These are phyloP conservation scores for Detonula confervacea DNA, from an alignment of 352 stramenopile species.

Conservation along the genomic window DNA sequence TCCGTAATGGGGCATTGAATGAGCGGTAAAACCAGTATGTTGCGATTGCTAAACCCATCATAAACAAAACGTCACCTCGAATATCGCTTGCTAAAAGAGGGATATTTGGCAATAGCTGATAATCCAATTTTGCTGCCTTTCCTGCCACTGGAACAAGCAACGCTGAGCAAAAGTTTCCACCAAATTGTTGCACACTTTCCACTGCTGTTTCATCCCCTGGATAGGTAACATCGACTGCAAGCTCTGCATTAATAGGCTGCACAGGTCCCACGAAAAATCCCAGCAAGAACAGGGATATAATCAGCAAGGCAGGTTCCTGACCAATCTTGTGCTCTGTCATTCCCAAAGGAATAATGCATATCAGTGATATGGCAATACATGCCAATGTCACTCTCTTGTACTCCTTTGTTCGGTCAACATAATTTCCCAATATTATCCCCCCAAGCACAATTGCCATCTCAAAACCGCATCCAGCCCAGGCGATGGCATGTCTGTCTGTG, in stretches of 20 bases:
- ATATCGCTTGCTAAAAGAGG: slow-evolving; percentile 74
- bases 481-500: slow-evolving; percentile 73
- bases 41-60: slow-evolving; percentile 62
- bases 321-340: slow-evolving; percentile 78
- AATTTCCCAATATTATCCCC: slow-evolving; percentile 83
- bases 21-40: slow-evolving; percentile 76
- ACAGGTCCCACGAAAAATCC: slow-evolving; percentile 79
- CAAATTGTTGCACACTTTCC: slow-evolving; percentile 84
- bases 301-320: slow-evolving; percentile 74
- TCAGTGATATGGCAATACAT: slow-evolving; percentile 68
- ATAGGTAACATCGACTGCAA: slow-evolving; percentile 86
- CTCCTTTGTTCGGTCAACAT: slow-evolving; percentile 82
- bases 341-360: slow-evolving; percentile 78
- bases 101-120: slow-evolving; percentile 68
- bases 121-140: slow-evolving; percentile 72
- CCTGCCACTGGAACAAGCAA: slow-evolving; percentile 81
- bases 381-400: slow-evolving; percentile 84
- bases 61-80: slow-evolving; percentile 76
- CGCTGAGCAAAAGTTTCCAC: slow-evolving; percentile 81
- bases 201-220: slow-evolving; percentile 85
- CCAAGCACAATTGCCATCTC: slow-evolving; percentile 84
- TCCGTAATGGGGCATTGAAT: slow-evolving; percentile 76
- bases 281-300: slow-evolving; percentile 73
- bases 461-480: slow-evolving; percentile 83
- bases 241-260: slow-evolving; percentile 87